A percentile compares a stretch with the other conserved stretches of the same genome.
Evolutionary conservation across 208 protist species (phyloP).

Genomic region (Strigomonas culicis): DNA sequence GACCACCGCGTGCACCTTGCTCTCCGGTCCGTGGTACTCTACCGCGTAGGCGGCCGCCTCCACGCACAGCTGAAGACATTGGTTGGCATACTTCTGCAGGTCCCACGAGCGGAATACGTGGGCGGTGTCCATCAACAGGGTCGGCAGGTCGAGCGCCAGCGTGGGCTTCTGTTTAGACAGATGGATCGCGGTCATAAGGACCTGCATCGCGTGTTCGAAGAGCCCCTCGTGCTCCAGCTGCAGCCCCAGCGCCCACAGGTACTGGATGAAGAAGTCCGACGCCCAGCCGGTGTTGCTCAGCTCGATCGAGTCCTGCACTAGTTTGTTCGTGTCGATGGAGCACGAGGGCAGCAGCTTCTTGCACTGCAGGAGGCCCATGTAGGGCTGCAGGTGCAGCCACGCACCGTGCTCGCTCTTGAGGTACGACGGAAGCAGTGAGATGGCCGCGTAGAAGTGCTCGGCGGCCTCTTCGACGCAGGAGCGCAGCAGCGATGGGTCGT

Average conservation of each 20-base stretch:
- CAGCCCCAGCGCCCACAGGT: conserved; percentile 56
- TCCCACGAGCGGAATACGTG: conserved; percentile 75
- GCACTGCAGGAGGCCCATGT: conserved; percentile 68
- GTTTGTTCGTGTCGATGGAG: conserved; percentile 54
- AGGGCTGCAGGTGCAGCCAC: conserved; percentile 77
- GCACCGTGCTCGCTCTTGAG: conserved; percentile 72
- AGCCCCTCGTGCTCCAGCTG: conserved; percentile 61
- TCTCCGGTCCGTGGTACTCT: conserved; percentile 43
- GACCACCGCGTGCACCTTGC: conserved; percentile 52
- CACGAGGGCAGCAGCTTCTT: conserved; percentile 71
- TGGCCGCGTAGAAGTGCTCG: conserved; percentile 58
- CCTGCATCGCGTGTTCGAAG: conserved; percentile 45
- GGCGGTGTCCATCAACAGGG: conserved; percentile 59
- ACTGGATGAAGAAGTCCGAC: conserved; percentile 70
- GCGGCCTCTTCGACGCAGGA: conserved; percentile 62
- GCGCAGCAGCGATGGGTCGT: conserved; percentile 27
- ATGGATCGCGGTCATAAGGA: conserved; percentile 57
- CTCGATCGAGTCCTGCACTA: conserved; percentile 61
- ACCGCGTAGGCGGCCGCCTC: conserved; percentile 55
- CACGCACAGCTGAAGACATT: conserved; percentile 49
- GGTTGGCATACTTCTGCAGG: conserved; percentile 31
- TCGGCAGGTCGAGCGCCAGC: conserved; percentile 38
- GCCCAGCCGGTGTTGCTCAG: conserved; percentile 73
- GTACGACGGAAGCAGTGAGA: conserved; percentile 55
- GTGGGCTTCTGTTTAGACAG: conserved; percentile 67